Evolutionary conservation across 352 stramenopile genomes (phyloP).

Genomic region (Globisporangium camurandrum): DNA sequence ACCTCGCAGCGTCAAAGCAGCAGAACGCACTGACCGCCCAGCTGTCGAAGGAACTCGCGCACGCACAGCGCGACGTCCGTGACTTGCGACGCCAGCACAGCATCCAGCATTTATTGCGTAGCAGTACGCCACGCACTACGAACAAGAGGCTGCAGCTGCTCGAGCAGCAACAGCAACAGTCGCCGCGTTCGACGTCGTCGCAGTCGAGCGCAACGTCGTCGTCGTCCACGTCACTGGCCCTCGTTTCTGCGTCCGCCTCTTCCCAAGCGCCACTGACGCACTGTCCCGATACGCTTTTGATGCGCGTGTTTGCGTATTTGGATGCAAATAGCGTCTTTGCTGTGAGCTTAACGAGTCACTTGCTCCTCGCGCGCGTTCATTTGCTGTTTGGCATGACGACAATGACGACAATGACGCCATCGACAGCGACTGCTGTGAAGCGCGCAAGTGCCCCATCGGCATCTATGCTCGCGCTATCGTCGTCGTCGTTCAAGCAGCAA

Average conservation of each 20-base stretch:
- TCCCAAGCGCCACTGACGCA: slow-evolving; percentile 28
- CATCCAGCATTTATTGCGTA: slow-evolving; percentile 65
- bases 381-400: slow-evolving; percentile 48
- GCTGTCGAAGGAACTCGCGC: slow-evolving; percentile 58
- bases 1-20: slow-evolving; percentile 45
- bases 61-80: slow-evolving; percentile 65
- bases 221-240: slow-evolving; percentile 2
- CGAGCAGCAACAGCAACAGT: slow-evolving; percentile 27
- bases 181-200: slow-evolving; percentile 8
- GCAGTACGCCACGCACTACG: no score
- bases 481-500: slow-evolving; percentile 7
- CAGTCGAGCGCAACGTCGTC: slow-evolving; percentile 5
- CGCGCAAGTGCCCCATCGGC: no score
- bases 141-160: no score
- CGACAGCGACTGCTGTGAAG: no score
- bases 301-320: slow-evolving; percentile 60
- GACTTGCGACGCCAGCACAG: slow-evolving; percentile 60
- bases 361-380: slow-evolving; percentile 49
- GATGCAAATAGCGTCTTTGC: slow-evolving; percentile 66
- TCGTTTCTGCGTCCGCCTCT: no score
- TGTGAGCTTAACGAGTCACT: slow-evolving; percentile 53
- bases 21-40: slow-evolving; percentile 43
- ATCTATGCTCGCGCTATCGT: not conserved
- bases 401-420: no score
- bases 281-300: slow-evolving; percentile 47